phyloP scores from a whole-genome alignment of 345 rosid species.

The Carallia brachiata region DNA sequence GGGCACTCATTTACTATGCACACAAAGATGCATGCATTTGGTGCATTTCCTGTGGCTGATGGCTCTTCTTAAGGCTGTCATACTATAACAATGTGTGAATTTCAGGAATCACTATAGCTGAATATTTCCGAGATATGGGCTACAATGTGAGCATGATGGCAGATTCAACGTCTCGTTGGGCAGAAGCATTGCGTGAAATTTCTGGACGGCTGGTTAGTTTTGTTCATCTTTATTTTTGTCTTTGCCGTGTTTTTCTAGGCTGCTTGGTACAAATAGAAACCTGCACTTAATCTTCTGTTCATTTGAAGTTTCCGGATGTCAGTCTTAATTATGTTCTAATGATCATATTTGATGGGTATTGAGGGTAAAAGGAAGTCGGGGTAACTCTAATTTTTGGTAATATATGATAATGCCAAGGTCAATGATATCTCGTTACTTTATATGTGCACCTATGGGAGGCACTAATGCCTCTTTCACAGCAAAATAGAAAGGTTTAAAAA shows the following conservation, averaged over 20 bases:
- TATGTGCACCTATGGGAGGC: too few relatives aligned
- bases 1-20: not conserved
- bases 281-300: not conserved
- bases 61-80: not conserved
- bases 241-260: not conserved
- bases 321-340: too few relatives aligned
- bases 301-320: too few relatives aligned
- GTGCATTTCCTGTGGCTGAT: not conserved
- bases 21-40: not conserved
- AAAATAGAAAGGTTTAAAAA: too few relatives aligned
- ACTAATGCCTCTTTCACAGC: too few relatives aligned
- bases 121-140: constrained; percentile 99
- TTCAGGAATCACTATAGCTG: constrained; percentile 97
- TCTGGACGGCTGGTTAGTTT: constrained; percentile 92
- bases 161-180: constrained; percentile 99
- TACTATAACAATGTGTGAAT: not conserved
- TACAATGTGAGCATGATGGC: constrained; percentile 99
- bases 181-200: constrained; percentile 99
- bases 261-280: not conserved
- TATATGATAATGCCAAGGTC: too few relatives aligned
- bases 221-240: constrained; percentile 9
- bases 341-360: too few relatives aligned
- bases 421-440: too few relatives aligned
- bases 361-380: too few relatives aligned
- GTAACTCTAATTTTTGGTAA: too few relatives aligned